Base-by-base conservation (phyloP, 805 yeast genomes). In the Diddensiella caesifluorescens region DNA sequence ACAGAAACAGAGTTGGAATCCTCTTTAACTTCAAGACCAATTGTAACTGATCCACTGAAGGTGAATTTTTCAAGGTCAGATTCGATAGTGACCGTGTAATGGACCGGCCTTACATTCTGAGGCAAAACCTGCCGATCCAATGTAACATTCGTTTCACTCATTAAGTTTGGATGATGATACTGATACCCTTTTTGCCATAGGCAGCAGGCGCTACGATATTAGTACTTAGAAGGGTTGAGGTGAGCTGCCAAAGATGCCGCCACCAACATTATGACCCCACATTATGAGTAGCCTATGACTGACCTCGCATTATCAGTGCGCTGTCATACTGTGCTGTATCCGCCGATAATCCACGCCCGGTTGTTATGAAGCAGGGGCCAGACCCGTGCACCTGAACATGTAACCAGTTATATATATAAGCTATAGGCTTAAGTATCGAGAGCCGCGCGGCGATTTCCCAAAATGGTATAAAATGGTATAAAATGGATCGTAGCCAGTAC, bases 71-170 rank as follows among this genome's bases (percentile, higher is more conserved):
- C 60, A 22, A 69, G 60, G 53, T 80, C 74, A 28, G 94, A 87
- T 53, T 79, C 80, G 40, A 79, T 64, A 15, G 78, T 71, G 26
- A 92, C 60, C 41, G 77, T 74, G 60, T 92, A 90, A 62, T 83
- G 84, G 26, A 66, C 52, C 26, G 98, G 97, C 45, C 71, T 71
- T 46, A 88, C 82, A 41, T 73, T 67, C 37, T 68, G 67, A 52
- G 85, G 94, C 47, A 79, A 74, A 3, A 77, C 70, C 52, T 61
- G 19, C 10, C 35, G 5, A 9, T 32, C 12, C 27, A 25, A 12
- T 12, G 12, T 25, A 25, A 9, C 12, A 9, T 9, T 9, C 27
- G 27, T 12, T 12, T 9, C 27, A 25, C 9, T 9, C 27, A 9
- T 25, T 9, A 12, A 9, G 10, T 12, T 9, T 25, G 27, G 27